Base-by-base conservation (phyloP, 306 rosid species). In the Spatholobus suberectus region DNA sequence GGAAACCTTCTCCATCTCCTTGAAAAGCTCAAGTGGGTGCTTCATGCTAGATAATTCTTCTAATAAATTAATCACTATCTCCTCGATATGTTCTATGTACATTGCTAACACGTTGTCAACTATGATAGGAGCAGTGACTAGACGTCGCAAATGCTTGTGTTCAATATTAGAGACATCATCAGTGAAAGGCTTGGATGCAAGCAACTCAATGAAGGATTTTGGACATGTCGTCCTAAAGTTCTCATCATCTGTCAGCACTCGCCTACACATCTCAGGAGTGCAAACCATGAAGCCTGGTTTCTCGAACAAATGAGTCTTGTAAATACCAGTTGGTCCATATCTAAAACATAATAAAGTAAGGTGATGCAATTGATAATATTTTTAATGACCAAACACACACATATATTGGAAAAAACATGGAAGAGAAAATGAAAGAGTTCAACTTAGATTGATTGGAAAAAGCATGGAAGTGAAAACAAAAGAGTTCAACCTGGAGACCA, bases 141-240 rank as follows among this genome's bases (percentile, higher is more conserved):
- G 66, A 3, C 78, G 43, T 26, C 89, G 81, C 5, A 88, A 62
- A 15, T 66, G 83, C 10, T 44, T 87, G 27, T 84, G 90, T 15
- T 84, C 76, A 0, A 65, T n/a, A n/a, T n/a, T n/a, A n/a, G n/a
- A n/a, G n/a, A n/a, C n/a, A n/a, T n/a, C n/a, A n/a, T n/a, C n/a
- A n/a, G n/a, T n/a, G n/a, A n/a, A n/a, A n/a, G n/a, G n/a, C n/a
- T n/a, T n/a, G n/a, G n/a, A n/a, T n/a, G n/a, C n/a, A 62, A 12
- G 3, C 32, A 29, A 29, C 32, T 12, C 58, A 1, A 76, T 24
- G 27, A 54, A 70, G 2, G 88, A n/a, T 61, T 70, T 52, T 1
- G 90, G 87, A 52, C 82, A 88, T 7, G 88, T 85, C 2, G n/a
- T n/a, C n/a, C n/a, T n/a, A n/a, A n/a, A n/a, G n/a, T 63, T 49